Evolutionary conservation across 495 filamentous ascomycete genomes (phyloP).

Genomic region (Hypomontagnella submonticulosa): DNA sequence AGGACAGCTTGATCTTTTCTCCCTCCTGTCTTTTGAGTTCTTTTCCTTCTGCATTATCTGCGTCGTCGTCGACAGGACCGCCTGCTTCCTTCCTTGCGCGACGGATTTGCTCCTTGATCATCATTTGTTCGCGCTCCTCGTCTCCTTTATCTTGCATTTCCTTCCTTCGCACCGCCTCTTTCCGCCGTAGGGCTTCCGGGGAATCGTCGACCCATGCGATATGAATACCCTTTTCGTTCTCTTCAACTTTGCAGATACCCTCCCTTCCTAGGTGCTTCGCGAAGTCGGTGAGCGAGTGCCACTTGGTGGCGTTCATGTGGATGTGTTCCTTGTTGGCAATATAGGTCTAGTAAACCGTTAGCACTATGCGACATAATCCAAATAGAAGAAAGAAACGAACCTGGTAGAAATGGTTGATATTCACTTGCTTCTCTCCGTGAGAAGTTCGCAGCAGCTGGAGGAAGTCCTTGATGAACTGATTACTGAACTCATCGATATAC

Average conservation of each 20-base stretch:
- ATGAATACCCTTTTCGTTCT: constrained; percentile 87
- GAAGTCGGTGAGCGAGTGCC: constrained; percentile 87
- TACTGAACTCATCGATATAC: constrained; percentile 78
- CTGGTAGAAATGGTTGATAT: constrained; percentile 93
- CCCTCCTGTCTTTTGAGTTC: constrained; percentile 76
- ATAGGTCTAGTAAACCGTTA: constrained; percentile 9
- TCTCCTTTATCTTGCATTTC: constrained; percentile 89
- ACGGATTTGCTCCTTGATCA: constrained; percentile 82
- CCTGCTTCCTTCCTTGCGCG: constrained; percentile 70
- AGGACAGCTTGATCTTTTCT: constrained; percentile 83
- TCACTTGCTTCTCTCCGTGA: constrained; percentile 86
- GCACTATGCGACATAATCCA: background rate
- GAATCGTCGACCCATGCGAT: constrained; percentile 92
- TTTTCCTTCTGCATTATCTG: constrained; percentile 58
- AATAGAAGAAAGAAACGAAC: constrained; percentile 33
- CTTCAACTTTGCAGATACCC: constrained; percentile 85
- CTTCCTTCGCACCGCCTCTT: constrained; percentile 83
- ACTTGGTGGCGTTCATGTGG: constrained; percentile 93
- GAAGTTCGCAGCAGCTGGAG: constrained; percentile 75
- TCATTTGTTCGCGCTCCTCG: constrained; percentile 84
- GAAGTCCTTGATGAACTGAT: constrained; percentile 85
- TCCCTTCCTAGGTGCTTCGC: constrained; percentile 84
- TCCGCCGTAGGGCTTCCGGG: constrained; percentile 80
- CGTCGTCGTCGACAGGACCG: constrained; percentile 52
- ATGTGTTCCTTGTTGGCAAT: constrained; percentile 84